phyloP scores from a whole-genome alignment of 768 basidiomycete species.

The Calocera viscosa region DNA sequence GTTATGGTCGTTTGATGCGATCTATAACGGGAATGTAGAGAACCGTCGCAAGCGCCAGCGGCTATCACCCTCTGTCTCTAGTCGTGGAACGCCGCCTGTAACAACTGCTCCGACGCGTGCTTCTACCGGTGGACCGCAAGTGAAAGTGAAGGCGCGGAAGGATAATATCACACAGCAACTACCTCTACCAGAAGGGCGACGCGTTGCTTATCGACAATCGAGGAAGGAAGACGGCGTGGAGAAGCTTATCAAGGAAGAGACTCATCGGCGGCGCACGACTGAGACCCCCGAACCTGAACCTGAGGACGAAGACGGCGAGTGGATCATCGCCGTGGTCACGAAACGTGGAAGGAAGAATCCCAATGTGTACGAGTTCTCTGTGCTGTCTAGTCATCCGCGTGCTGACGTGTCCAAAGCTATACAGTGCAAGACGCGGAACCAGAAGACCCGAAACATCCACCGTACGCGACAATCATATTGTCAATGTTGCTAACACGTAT shows the following conservation, averaged over 20 bases:
- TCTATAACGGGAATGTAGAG: slow-evolving; percentile 31
- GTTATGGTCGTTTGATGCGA: neutral
- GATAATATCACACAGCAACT: slow-evolving; percentile 50
- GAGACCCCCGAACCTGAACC: slow-evolving; percentile 3
- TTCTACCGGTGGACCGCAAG: slow-evolving; percentile 1
- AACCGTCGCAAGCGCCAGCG: slow-evolving; percentile 69
- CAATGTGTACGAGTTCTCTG: neutral
- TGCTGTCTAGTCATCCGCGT: neutral
- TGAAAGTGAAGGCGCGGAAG: slow-evolving; percentile 47
- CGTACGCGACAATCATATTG: slow-evolving; percentile 22
- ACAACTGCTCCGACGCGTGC: slow-evolving; percentile 22
- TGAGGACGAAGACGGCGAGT: neutral
- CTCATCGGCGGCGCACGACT: slow-evolving; percentile 38
- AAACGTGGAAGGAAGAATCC: slow-evolving; percentile 5
- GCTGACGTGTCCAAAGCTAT: slow-evolving; percentile 38
- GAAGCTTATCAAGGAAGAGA: slow-evolving; percentile 56
- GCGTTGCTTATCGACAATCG: slow-evolving; percentile 69
- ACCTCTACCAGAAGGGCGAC: slow-evolving; percentile 59
- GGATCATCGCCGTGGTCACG: slow-evolving; percentile 1
- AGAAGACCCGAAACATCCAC: slow-evolving; percentile 63
- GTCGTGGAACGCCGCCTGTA: slow-evolving; percentile 34
- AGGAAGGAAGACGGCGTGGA: slow-evolving; percentile 38
- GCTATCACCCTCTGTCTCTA: slow-evolving; percentile 51
- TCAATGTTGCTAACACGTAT: slow-evolving; percentile 8
- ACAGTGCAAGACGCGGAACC: slow-evolving; percentile 80